These are phyloP conservation scores for Pseudocercospora musae DNA, from an alignment of 2,329 filamentous ascomycete genomes.

Conservation along the genomic window DNA sequence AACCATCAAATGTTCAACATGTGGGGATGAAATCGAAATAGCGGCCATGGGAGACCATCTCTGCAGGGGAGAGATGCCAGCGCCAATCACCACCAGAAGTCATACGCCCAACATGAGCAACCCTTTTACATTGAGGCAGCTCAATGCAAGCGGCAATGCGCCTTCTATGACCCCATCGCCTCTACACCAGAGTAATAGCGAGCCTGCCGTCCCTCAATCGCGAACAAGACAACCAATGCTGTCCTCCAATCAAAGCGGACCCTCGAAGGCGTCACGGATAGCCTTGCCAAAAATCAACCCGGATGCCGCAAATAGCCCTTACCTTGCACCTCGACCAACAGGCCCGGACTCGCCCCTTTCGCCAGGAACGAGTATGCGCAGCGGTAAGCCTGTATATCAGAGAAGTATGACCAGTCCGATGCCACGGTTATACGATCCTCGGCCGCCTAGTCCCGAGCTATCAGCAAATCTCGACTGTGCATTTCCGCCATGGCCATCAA, in stretches of 20 bases:
- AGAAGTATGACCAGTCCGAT: conserved; percentile 33
- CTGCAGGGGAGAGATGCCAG: conserved; percentile 46
- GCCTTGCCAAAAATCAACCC: conserved; percentile 32
- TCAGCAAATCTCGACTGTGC: conserved; percentile 48
- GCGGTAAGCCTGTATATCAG: conserved; percentile 24
- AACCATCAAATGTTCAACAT: conserved; percentile 83
- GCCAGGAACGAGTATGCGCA: conserved; percentile 33
- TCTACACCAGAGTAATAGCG: conserved; percentile 9
- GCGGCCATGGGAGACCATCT: conserved; percentile 81
- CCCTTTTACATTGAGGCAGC: conserved; percentile 26
- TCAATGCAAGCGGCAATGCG: conserved; percentile 16
- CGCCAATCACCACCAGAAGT: conserved; percentile 14
- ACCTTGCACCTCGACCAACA: conserved; percentile 40
- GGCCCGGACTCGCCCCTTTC: conserved; percentile 53
- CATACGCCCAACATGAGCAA: conserved; percentile 26
- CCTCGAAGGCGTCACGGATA: conserved; percentile 20
- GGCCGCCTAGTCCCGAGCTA: conserved; percentile 42
- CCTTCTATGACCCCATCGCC: neutral
- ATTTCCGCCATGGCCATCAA: conserved; percentile 52
- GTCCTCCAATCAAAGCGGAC: conserved; percentile 32
- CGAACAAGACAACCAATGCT: conserved; percentile 14
- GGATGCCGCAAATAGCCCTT: conserved; percentile 31
- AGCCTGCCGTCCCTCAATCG: conserved; percentile 6
- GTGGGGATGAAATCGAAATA: conserved; percentile 73
- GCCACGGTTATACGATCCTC: conserved; percentile 30